phyloP scores from a whole-genome alignment of 2,329 filamentous ascomycete genomes.

The Colletotrichum tamarilloi region DNA sequence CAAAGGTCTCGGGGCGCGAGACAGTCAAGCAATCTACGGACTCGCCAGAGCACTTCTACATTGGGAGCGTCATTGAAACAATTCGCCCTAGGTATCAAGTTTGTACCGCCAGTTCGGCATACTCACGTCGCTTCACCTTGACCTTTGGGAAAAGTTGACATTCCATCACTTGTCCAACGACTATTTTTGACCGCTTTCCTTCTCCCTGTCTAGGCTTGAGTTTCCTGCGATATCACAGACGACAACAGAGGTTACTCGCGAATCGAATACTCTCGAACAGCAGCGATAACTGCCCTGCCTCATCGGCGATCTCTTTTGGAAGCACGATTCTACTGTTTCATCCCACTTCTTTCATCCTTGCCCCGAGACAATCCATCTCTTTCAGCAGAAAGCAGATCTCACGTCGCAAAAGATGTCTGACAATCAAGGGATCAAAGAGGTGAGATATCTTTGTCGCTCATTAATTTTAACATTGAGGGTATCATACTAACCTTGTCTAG shows the following conservation, averaged over 20 bases:
- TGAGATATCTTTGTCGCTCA: neutral
- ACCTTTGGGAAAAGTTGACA: neutral
- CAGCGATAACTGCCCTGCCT: neutral
- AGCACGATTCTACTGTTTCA: neutral
- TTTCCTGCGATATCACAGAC: neutral
- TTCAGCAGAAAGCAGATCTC: neutral
- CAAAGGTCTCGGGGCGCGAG: neutral
- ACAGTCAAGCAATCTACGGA: neutral
- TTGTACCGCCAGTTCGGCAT: neutral
- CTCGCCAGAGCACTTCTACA: neutral
- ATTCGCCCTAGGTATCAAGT: neutral
- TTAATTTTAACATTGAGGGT: neutral
- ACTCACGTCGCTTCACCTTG: neutral
- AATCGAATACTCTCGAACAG: neutral
- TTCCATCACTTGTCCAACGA: neutral
- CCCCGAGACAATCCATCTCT: neutral
- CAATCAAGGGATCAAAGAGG: constrained; percentile 2
- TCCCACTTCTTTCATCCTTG: neutral
- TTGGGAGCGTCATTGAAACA: neutral
- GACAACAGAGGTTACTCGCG: neutral
- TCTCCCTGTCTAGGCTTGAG: neutral
- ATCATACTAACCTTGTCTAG: constrained; percentile 1
- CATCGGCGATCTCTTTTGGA: neutral
- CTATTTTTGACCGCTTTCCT: neutral
- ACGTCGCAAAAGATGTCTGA: neutral